Conservation (phyloP, 2,329 filamentous ascomycete genomes). For the Colletotrichum truncatum region DNA sequence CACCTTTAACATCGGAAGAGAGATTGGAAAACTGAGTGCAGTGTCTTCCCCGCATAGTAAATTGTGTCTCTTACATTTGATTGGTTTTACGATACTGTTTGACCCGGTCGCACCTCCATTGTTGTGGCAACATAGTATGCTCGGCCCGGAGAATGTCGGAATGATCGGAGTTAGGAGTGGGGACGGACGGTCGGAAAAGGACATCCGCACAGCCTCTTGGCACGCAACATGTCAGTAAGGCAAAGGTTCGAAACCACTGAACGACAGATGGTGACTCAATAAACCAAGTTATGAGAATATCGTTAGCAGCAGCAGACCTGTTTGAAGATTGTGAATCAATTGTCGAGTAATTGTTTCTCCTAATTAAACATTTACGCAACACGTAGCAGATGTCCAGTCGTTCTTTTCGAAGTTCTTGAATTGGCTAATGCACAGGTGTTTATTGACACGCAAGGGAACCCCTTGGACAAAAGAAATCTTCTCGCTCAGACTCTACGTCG, state of each 20-base stretch:
- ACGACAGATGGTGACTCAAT: not conserved
- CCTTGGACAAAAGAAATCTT: constrained; percentile 60
- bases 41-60: not conserved
- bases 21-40: not conserved
- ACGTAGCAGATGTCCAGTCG: constrained; percentile 6
- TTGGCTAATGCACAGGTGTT: constrained; percentile 71
- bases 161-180: constrained; percentile 12
- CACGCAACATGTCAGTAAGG: constrained; percentile 7
- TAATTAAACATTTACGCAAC: constrained; percentile 24
- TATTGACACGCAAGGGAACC: constrained; percentile 59
- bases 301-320: not conserved
- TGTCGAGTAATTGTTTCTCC: not conserved
- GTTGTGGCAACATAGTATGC: too few species aligned
- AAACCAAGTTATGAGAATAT: not conserved
- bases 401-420: constrained; percentile 42
- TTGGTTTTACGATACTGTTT: too few species aligned
- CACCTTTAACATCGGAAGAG: not conserved
- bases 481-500: constrained; percentile 36
- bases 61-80: too few species aligned
- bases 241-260: not conserved
- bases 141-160: constrained; percentile 23
- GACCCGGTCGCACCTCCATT: too few species aligned
- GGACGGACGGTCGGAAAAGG: constrained; percentile 5
- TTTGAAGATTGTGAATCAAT: not conserved
- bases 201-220: not conserved